These are phyloP conservation scores for Alternaria triticimaculans DNA, from an alignment of 2,329 filamentous ascomycete species.

Conservation along the genomic window DNA sequence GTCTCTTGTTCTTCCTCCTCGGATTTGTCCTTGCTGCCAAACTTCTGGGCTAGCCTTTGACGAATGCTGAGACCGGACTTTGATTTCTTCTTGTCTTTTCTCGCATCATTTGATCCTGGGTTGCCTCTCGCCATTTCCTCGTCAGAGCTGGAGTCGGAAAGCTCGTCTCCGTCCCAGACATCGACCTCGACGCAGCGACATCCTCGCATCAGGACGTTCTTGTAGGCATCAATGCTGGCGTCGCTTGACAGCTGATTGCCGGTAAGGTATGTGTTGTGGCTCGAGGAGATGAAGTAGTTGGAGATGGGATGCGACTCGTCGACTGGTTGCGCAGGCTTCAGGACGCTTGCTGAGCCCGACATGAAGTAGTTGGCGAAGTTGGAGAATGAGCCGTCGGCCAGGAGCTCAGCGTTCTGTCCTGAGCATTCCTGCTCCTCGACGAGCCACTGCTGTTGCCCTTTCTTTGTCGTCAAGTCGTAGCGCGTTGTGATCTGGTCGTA, in stretches of 20 bases:
- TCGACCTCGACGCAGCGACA: constrained; percentile 95
- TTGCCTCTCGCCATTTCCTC: constrained; percentile 36
- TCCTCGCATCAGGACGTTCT: constrained; percentile 73
- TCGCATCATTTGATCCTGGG: constrained; percentile 23
- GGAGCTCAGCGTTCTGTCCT: constrained; percentile 27
- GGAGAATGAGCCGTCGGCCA: constrained; percentile 41
- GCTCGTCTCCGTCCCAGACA: constrained; percentile 79
- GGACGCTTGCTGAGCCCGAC: constrained; percentile 53
- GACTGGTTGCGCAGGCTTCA: constrained; percentile 52
- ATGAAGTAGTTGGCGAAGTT: constrained; percentile 55
- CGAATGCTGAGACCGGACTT: constrained; percentile 40
- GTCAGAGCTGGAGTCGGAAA: constrained; percentile 50
- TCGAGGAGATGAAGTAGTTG: constrained; percentile 93
- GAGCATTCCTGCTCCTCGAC: constrained; percentile 39
- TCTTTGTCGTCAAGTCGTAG: constrained; percentile 40
- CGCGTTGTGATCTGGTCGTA: constrained; percentile 40
- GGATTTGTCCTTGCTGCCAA: constrained; percentile 37
- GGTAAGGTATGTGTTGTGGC: constrained; percentile 90
- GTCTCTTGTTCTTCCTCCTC: constrained; percentile 25
- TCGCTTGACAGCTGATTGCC: constrained; percentile 84
- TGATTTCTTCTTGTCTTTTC: constrained; percentile 37
- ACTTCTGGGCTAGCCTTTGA: constrained; percentile 44
- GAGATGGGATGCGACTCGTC: constrained; percentile 74
- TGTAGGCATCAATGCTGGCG: constrained; percentile 80
- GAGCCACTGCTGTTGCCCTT: constrained; percentile 41